Percentiles rank a stretch among this genome's conserved stretches.
These are phyloP conservation scores for Halteria grandinella DNA, from an alignment of 73 alveolate species.

Conservation along the genomic window DNA sequence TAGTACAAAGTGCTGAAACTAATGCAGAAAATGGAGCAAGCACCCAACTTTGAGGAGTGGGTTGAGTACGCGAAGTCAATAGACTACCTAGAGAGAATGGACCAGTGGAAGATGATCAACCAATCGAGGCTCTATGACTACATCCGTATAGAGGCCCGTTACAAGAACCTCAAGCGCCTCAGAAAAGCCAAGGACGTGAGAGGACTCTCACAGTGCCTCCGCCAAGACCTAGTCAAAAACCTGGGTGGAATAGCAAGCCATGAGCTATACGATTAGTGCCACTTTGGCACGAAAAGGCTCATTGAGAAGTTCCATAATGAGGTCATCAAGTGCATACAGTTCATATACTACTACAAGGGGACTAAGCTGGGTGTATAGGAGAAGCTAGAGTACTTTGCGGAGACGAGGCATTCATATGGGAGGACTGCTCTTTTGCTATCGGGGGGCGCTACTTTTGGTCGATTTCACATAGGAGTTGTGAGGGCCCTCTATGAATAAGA, in stretches of 20 bases:
- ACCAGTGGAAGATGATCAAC: constrained; percentile 60
- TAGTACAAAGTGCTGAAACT: constrained; percentile 36
- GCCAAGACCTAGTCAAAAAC: constrained; percentile 63
- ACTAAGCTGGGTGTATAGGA: constrained; percentile 2
- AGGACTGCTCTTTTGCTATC: constrained; percentile 75
- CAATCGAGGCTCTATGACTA: constrained; percentile 62
- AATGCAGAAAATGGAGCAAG: constrained; percentile 19
- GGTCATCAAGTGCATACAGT: constrained; percentile 63
- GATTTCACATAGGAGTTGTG: constrained; percentile 76
- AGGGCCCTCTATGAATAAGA: constrained; percentile 70
- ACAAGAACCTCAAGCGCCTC: constrained; percentile 29
- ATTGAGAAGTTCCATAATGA: constrained; percentile 71
- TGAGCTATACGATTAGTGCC: constrained; percentile 57
- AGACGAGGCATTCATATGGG: constrained; percentile 78
- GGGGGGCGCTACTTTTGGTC: constrained; percentile 81
- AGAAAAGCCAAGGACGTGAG: constrained; percentile 44
- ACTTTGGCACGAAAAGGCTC: constrained; percentile 70
- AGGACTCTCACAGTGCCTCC: constrained; percentile 58
- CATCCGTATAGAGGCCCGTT: constrained; percentile 21
- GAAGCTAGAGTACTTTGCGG: constrained; percentile 73
- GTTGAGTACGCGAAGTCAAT: constrained; percentile 49
- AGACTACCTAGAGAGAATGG: constrained; percentile 67
- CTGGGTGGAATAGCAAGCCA: constrained; percentile 66
- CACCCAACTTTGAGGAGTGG: constrained; percentile 51
- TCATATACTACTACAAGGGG: constrained; percentile 51